A percentile compares a stretch with the other conserved stretches of the same genome.
phyloP scores from a whole-genome alignment of 106 monocot species.

The Narthecium ossifragum region DNA sequence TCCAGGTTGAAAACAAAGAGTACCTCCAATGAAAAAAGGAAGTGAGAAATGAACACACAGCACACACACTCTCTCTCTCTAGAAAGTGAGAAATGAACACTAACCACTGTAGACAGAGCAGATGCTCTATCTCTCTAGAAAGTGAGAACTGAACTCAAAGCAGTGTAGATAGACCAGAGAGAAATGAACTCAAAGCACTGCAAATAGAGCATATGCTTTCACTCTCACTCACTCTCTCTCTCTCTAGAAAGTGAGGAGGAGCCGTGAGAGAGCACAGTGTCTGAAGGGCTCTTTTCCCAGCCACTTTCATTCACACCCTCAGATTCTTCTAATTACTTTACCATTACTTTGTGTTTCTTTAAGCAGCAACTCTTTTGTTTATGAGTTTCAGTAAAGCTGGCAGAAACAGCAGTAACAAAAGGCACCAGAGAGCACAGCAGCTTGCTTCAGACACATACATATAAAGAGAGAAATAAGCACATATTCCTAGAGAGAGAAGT shows the following conservation, averaged over 20 bases:
- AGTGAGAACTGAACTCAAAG: too few species aligned
- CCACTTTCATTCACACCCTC: background rate
- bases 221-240: too few species aligned
- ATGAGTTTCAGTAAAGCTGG: conserved; percentile 67
- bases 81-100: too few species aligned
- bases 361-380: conserved; percentile 29
- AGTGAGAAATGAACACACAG: background rate
- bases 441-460: conserved; percentile 17
- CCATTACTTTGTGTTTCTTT: background rate
- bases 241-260: too few species aligned
- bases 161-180: background rate
- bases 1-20: conserved; percentile 19
- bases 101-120: too few species aligned
- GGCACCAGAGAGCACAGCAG: conserved; percentile 23
- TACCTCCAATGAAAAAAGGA: background rate
- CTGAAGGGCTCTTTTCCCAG: background rate
- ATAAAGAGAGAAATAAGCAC: too few species aligned
- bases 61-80: too few species aligned
- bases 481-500: background rate
- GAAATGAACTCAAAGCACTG: too few species aligned
- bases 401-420: conserved; percentile 45
- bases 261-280: too few species aligned
- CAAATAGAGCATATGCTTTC: too few species aligned
- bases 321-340: conserved; percentile 1
- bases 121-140: too few species aligned